A percentile compares a stretch with the other conserved stretches of the same genome.
phyloP scores from a whole-genome alignment of 2,329 filamentous ascomycete genomes.

The Colletotrichum sp. region DNA sequence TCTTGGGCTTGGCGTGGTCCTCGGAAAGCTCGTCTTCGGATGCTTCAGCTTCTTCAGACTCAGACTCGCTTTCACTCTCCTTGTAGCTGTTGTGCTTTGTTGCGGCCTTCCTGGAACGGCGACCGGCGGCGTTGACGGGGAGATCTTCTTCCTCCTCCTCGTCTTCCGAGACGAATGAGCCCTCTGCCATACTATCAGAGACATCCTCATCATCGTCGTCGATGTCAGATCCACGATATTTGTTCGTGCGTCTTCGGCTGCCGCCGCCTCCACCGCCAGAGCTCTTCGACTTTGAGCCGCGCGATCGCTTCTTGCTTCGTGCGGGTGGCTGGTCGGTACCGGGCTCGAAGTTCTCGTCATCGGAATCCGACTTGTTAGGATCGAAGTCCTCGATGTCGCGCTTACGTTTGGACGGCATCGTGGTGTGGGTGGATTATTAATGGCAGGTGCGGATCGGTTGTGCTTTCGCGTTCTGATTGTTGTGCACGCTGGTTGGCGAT shows the following conservation, averaged over 20 bases:
- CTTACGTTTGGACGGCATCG: conserved; percentile 62
- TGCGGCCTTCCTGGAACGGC: conserved; percentile 53
- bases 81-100: conserved; percentile 51
- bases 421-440: conserved; percentile 4
- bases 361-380: conserved; percentile 69
- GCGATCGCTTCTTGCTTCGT: conserved; percentile 41
- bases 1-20: conserved; percentile 28
- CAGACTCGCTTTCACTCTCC: conserved; percentile 50
- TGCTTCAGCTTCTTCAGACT: conserved; percentile 32
- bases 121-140: conserved; percentile 52
- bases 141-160: conserved; percentile 43
- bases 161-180: conserved; percentile 50
- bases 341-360: conserved; percentile 71
- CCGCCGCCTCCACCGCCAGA: conserved; percentile 29
- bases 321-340: conserved; percentile 46
- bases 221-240: conserved; percentile 66
- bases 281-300: conserved; percentile 39
- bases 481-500: neutral
- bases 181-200: conserved; percentile 58
- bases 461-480: conserved; percentile 3
- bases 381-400: conserved; percentile 64
- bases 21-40: conserved; percentile 28
- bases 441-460: neutral
- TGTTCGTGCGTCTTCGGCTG: conserved; percentile 40
- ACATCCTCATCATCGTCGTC: conserved; percentile 64